These are phyloP conservation scores for Kodamaea sp. DNA, from an alignment of 1,139 yeast species.

Conservation along the genomic window DNA sequence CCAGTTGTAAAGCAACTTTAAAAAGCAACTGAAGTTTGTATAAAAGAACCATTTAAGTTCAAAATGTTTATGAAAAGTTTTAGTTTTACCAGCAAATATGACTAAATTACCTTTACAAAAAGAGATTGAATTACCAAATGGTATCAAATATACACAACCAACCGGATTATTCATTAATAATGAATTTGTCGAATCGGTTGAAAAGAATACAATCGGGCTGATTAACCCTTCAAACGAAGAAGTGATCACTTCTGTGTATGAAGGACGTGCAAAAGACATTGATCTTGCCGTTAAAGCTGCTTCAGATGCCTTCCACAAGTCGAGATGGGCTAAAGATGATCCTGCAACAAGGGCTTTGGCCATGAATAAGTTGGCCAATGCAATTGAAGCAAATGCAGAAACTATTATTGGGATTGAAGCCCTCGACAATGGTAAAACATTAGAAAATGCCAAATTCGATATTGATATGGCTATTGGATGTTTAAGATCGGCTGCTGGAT, in stretches of 20 bases:
- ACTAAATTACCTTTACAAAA: too few species aligned
- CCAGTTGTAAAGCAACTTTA: too few species aligned
- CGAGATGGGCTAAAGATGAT: slow-evolving; percentile 9
- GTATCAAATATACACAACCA: slow-evolving; percentile 48
- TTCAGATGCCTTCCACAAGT: slow-evolving; percentile 39
- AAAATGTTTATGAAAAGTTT: too few species aligned
- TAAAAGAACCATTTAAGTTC: too few species aligned
- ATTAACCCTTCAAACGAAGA: slow-evolving; percentile 58
- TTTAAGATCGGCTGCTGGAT: slow-evolving; percentile 19
- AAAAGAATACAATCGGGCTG: slow-evolving; percentile 50
- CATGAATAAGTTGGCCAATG: slow-evolving; percentile 9
- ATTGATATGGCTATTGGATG: slow-evolving; percentile 16
- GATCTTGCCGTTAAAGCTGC: slow-evolving; percentile 60
- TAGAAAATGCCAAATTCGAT: slow-evolving; percentile 13
- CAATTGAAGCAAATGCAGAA: slow-evolving; percentile 8
- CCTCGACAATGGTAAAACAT: slow-evolving; percentile 11
- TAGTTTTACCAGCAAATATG: too few species aligned
- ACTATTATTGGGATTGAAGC: slow-evolving; percentile 9
- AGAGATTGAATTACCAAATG: slow-evolving; percentile 7
- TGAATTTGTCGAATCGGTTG: slow-evolving; percentile 49
- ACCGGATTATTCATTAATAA: slow-evolving; percentile 64
- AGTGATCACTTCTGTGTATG: slow-evolving; percentile 49
- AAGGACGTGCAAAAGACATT: slow-evolving; percentile 55
- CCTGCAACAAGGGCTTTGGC: slow-evolving; percentile 8
- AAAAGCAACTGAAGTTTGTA: too few species aligned